Conservation (phyloP, 2,329 filamentous ascomycete genomes). For the Trichoderma koningiopsis region DNA sequence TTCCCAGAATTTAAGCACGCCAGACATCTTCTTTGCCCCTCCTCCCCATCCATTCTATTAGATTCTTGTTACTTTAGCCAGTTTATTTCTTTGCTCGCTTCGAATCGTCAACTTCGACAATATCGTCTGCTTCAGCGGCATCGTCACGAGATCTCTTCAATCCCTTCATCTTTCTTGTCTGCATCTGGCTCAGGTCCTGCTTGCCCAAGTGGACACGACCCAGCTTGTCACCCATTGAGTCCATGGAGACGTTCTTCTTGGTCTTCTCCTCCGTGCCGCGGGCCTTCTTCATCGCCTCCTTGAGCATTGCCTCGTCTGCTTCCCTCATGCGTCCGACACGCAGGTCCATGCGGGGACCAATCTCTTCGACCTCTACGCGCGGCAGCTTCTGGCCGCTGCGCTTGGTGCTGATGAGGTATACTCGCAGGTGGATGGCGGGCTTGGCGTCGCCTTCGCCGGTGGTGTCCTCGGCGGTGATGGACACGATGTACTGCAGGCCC, state of each 20-base stretch:
- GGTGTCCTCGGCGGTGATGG: slow-evolving; percentile 73
- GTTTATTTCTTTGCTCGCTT: slow-evolving; percentile 42
- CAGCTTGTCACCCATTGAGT: slow-evolving; percentile 93
- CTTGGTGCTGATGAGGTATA: slow-evolving; percentile 85
- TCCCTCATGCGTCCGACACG: slow-evolving; percentile 78
- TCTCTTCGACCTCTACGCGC: slow-evolving; percentile 90
- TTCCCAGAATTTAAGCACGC: slow-evolving; percentile 28
- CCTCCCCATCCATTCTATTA: neutral
- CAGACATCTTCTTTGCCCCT: neutral
- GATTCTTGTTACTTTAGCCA: neutral
- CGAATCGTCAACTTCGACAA: slow-evolving; percentile 39
- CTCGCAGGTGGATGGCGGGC: slow-evolving; percentile 67
- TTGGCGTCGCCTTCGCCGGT: slow-evolving; percentile 49
- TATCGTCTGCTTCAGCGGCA: slow-evolving; percentile 51
- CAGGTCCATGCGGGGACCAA: slow-evolving; percentile 93
- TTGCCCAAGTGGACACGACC: slow-evolving; percentile 88
- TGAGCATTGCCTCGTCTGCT: slow-evolving; percentile 76
- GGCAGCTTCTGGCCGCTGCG: slow-evolving; percentile 85
- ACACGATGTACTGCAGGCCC: slow-evolving; percentile 88
- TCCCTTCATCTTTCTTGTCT: slow-evolving; percentile 99
- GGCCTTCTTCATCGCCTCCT: slow-evolving; percentile 86
- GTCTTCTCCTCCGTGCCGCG: slow-evolving; percentile 73
- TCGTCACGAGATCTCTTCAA: slow-evolving; percentile 79
- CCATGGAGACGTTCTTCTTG: slow-evolving; percentile 96
- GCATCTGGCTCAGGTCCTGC: slow-evolving; percentile 83